phyloP scores from a whole-genome alignment of 1,284 basidiomycete genomes.

The Hymenochaete sp. region DNA sequence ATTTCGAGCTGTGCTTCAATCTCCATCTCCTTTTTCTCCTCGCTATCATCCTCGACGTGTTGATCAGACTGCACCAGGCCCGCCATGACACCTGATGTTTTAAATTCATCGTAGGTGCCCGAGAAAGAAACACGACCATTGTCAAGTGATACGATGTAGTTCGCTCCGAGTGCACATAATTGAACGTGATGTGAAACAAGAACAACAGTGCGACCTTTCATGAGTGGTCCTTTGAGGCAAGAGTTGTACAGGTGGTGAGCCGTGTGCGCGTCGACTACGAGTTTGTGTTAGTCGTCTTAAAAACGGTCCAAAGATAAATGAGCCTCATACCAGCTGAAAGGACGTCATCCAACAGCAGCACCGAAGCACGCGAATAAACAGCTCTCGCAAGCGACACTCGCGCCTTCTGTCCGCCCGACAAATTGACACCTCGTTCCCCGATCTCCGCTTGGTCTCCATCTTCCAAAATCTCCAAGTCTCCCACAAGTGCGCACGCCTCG shows the following conservation, averaged over 20 bases:
- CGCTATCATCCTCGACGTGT: slow-evolving; percentile 34
- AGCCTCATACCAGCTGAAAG: slow-evolving; percentile 50
- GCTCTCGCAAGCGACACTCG: slow-evolving; percentile 85
- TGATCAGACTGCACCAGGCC: slow-evolving; percentile 54
- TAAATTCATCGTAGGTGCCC: slow-evolving; percentile 62
- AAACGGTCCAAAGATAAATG: slow-evolving; percentile 1
- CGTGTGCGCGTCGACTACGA: slow-evolving; percentile 76
- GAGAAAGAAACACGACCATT: slow-evolving; percentile 77
- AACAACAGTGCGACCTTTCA: slow-evolving; percentile 71
- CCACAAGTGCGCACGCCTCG: slow-evolving; percentile 62
- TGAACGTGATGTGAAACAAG: slow-evolving; percentile 90
- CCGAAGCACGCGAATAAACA: slow-evolving; percentile 84
- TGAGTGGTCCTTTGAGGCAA: slow-evolving; percentile 80
- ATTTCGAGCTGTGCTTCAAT: slow-evolving; percentile 34
- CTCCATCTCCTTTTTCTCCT: slow-evolving; percentile 31
- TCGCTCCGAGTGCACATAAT: slow-evolving; percentile 61
- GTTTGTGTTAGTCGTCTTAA: slow-evolving; percentile 13
- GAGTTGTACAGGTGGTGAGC: slow-evolving; percentile 76
- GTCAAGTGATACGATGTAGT: slow-evolving; percentile 74
- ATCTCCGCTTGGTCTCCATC: slow-evolving; percentile 92
- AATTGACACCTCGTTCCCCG: slow-evolving; percentile 79
- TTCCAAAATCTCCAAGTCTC: slow-evolving; percentile 85
- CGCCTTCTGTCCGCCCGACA: slow-evolving; percentile 94
- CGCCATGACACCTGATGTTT: slow-evolving; percentile 54
- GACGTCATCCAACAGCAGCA: slow-evolving; percentile 86